Conservation (phyloP, 495 filamentous ascomycete genomes). For the Aspergillus ostianus region DNA sequence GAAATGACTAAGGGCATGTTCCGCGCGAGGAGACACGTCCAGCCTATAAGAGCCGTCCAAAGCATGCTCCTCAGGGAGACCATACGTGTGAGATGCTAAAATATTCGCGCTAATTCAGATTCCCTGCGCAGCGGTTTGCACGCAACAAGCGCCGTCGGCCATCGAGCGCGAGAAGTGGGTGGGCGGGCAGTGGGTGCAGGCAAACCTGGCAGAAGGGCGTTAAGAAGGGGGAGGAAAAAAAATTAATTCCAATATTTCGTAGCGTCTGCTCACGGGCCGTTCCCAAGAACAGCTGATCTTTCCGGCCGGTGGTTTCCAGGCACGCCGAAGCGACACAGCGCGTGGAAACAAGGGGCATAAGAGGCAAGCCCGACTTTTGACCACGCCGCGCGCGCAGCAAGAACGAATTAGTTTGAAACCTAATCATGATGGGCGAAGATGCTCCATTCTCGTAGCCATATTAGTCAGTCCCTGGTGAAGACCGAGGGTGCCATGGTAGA, state of each 20-base stretch:
- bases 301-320: neutral
- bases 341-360: neutral
- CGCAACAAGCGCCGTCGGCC: neutral
- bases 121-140: slow-evolving; percentile 7
- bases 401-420: neutral
- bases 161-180: neutral
- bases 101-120: slow-evolving; percentile 1
- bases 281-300: slow-evolving; percentile 2
- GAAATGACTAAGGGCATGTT: slow-evolving; percentile 13
- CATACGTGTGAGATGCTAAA: slow-evolving; percentile 1
- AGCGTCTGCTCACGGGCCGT: neutral
- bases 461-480: too few relatives aligned
- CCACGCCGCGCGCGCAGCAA: neutral
- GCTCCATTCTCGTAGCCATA: too few relatives aligned
- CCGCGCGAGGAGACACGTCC: slow-evolving; percentile 16
- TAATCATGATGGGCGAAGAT: neutral
- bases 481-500: neutral
- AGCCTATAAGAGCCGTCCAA: slow-evolving; percentile 1
- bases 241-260: neutral
- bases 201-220: neutral
- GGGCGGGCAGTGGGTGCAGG: neutral
- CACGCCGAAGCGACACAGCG: neutral
- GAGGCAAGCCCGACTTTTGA: neutral
- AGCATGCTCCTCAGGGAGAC: slow-evolving; percentile 10
- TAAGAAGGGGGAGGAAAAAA: neutral